Conservation (phyloP, 345 rosid species). For the Garcia nutans region DNA sequence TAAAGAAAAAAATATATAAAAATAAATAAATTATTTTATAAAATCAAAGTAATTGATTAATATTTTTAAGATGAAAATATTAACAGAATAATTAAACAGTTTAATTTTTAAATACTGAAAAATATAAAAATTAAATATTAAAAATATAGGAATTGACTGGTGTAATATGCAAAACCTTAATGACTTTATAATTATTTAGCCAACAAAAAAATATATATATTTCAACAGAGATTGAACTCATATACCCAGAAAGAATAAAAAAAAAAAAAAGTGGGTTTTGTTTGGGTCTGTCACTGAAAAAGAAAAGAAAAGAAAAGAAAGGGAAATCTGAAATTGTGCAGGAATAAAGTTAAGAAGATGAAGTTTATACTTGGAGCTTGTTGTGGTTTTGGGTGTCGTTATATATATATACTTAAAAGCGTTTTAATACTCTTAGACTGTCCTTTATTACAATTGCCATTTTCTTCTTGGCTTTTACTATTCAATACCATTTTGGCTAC, state of each 20-base stretch:
- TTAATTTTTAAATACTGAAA: no score
- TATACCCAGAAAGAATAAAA: no score
- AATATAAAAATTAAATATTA: no score
- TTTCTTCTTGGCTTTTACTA: conserved; percentile 20
- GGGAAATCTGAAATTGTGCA: conserved; percentile 7
- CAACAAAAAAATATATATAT: background rate
- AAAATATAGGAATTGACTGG: no score
- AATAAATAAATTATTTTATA: no score
- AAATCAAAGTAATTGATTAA: no score
- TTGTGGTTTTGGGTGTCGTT: background rate
- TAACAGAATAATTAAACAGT: no score
- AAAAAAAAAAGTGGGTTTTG: conserved; percentile 19
- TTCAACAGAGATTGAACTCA: background rate
- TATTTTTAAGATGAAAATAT: no score
- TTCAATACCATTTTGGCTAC: background rate
- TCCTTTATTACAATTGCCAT: conserved; percentile 23
- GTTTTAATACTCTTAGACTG: conserved; percentile 3
- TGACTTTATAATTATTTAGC: no score
- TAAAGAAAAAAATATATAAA: no score
- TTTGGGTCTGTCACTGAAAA: conserved; percentile 16
- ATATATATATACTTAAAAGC: background rate
- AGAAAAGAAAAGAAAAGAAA: background rate
- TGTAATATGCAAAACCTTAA: no score
- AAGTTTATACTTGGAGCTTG: conserved; percentile 8
- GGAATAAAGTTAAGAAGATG: conserved; percentile 14